These are phyloP conservation scores for Beverwykella pulmonaria DNA, from an alignment of 495 filamentous ascomycete genomes.

Conservation along the genomic window DNA sequence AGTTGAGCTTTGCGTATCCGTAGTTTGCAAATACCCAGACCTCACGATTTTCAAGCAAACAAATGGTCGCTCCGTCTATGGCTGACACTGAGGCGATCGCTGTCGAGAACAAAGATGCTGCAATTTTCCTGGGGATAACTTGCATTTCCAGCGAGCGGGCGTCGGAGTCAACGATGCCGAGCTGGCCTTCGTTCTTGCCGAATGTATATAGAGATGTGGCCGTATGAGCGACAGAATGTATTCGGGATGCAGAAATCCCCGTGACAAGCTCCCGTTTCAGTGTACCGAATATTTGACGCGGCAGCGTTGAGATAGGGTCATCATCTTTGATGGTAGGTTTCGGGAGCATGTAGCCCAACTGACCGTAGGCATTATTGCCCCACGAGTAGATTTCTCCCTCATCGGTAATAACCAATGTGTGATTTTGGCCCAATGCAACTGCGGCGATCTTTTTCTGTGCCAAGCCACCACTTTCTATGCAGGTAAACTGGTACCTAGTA, in stretches of 20 bases:
- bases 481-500: conserved; percentile 80
- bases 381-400: conserved; percentile 86
- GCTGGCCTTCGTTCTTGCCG: conserved; percentile 93
- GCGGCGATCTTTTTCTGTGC: conserved; percentile 68
- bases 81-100: conserved; percentile 79
- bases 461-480: conserved; percentile 72
- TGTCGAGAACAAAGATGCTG: conserved; percentile 78
- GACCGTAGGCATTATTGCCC: conserved; percentile 85
- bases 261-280: conserved; percentile 82
- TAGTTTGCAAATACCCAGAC: conserved; percentile 94
- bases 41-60: conserved; percentile 81
- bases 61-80: conserved; percentile 85
- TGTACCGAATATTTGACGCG: conserved; percentile 87
- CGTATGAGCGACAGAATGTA: conserved; percentile 90
- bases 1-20: conserved; percentile 82
- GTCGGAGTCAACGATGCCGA: conserved; percentile 93
- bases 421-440: conserved; percentile 85
- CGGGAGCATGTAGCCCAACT: conserved; percentile 77
- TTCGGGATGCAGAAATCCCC: conserved; percentile 85
- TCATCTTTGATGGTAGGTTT: conserved; percentile 61
- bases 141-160: conserved; percentile 85
- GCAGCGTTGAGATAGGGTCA: conserved; percentile 75
- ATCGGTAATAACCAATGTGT: conserved; percentile 80
- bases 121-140: conserved; percentile 78
- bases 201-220: conserved; percentile 83